Percentiles rank a stretch among this genome's conserved stretches.
These are phyloP conservation scores for Colletotrichum euphorbiae DNA, from an alignment of 2,329 filamentous ascomycete species.

Conservation along the genomic window DNA sequence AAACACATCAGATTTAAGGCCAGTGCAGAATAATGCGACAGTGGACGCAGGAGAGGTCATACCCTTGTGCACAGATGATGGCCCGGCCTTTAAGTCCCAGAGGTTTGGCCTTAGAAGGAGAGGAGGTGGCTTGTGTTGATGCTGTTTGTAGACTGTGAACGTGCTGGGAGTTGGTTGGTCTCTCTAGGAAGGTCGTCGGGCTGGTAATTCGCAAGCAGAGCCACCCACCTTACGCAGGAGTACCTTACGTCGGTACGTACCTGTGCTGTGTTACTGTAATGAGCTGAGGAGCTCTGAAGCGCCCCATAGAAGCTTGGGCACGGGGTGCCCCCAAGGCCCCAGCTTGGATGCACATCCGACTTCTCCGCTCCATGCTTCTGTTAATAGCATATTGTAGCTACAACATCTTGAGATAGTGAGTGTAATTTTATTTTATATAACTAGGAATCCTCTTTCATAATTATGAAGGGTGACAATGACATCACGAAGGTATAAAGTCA, in stretches of 20 bases:
- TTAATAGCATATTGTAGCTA: too few species aligned
- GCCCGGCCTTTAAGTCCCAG: constrained; percentile 27
- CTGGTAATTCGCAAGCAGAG: constrained; percentile 31
- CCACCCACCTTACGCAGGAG: constrained; percentile 7
- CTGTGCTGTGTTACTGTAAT: constrained; percentile 1
- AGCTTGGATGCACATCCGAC: constrained; percentile 11
- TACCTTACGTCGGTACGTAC: constrained; percentile 8
- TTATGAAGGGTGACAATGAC: too few species aligned
- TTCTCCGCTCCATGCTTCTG: constrained; percentile 9
- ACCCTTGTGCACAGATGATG: constrained; percentile 28
- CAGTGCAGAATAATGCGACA: neutral
- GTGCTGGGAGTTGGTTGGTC: constrained; percentile 22
- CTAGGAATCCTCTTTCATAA: too few species aligned
- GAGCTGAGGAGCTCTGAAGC: constrained; percentile 7
- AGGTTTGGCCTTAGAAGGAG: constrained; percentile 7
- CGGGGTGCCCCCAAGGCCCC: neutral
- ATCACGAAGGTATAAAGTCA: too few species aligned
- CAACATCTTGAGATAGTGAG: too few species aligned
- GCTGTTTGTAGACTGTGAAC: constrained; percentile 24
- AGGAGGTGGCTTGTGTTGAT: constrained; percentile 11
- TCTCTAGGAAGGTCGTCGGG: constrained; percentile 25
- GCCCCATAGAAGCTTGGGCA: constrained; percentile 25
- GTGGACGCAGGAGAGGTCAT: neutral
- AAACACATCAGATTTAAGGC: constrained; percentile 6
- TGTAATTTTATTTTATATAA: too few species aligned